Percentiles rank a stretch among this genome's conserved stretches.
Conservation (phyloP, 148 eudicot genomes). For the Silene uniflora region DNA sequence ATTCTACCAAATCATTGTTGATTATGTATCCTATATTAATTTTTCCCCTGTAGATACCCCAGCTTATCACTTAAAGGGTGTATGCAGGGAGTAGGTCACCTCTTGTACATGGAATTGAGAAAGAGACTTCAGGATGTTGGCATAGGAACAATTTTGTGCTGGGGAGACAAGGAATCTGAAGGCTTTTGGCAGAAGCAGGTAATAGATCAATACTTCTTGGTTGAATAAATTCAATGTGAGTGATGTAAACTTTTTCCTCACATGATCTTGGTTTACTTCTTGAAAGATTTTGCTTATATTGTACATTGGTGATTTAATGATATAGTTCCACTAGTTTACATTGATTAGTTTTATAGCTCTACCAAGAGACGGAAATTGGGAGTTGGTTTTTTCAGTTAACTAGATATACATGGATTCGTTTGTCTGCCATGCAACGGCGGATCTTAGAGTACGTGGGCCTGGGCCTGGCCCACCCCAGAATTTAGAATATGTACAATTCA, state of each 20-base stretch:
- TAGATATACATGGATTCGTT: not conserved
- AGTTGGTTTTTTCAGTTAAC: not conserved
- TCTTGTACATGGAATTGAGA: conserved; percentile 58
- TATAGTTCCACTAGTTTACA: not conserved
- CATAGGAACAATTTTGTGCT: conserved; percentile 59
- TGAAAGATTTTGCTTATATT: not conserved
- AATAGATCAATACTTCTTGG: not conserved
- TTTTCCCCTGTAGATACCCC: not conserved
- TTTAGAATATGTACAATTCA: too few species aligned
- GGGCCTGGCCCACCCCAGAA: too few species aligned
- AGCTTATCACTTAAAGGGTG: conserved; percentile 17
- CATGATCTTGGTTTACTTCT: not conserved
- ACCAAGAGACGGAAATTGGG: not conserved
- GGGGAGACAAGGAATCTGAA: conserved; percentile 90
- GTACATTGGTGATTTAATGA: not conserved
- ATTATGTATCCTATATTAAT: not conserved
- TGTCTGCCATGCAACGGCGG: not conserved
- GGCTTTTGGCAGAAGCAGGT: conserved; percentile 97
- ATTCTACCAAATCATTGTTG: not conserved
- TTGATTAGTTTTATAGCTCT: not conserved
- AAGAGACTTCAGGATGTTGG: conserved; percentile 72
- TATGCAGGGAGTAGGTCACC: conserved; percentile 65
- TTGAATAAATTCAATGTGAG: not conserved
- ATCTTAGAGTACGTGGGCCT: too few species aligned
- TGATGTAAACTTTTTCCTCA: not conserved